These are phyloP conservation scores for Xylariaceae sp. DNA, from an alignment of 2,329 filamentous ascomycete genomes.

Conservation along the genomic window DNA sequence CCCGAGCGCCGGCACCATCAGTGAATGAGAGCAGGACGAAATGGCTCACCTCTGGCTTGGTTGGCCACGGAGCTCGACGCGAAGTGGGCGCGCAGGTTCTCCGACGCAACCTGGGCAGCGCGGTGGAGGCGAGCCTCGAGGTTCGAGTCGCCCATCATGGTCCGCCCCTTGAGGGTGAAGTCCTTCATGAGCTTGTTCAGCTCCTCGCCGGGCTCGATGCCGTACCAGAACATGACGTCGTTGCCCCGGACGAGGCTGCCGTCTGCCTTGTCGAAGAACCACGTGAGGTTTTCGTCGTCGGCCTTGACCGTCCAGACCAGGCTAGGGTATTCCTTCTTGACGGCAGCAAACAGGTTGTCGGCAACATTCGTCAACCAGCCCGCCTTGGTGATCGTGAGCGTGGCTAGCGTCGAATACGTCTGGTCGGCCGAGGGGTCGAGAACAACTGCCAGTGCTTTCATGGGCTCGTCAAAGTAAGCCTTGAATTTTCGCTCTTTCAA, in stretches of 20 bases:
- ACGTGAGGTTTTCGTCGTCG: constrained; percentile 92
- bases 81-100: constrained; percentile 36
- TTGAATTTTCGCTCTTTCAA: constrained; percentile 74
- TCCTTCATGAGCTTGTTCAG: constrained; percentile 78
- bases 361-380: constrained; percentile 93
- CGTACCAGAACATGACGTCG: constrained; percentile 95
- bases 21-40: no score
- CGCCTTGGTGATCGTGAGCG: constrained; percentile 86
- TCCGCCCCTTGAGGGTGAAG: constrained; percentile 72
- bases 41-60: constrained; percentile 56
- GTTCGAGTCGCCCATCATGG: constrained; percentile 86
- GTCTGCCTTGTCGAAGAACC: constrained; percentile 97
- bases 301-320: constrained; percentile 95
- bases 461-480: constrained; percentile 87
- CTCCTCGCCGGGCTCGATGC: constrained; percentile 72
- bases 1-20: no score
- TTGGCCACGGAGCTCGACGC: constrained; percentile 36
- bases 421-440: constrained; percentile 62
- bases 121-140: constrained; percentile 77
- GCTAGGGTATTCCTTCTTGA: constrained; percentile 89
- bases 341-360: constrained; percentile 87
- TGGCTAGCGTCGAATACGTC: constrained; percentile 73
- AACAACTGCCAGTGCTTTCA: constrained; percentile 88
- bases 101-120: constrained; percentile 62
- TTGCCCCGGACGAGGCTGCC: constrained; percentile 80